These are phyloP conservation scores for Lipomyces chichibuensis DNA, from an alignment of 805 yeast genomes.

Conservation along the genomic window DNA sequence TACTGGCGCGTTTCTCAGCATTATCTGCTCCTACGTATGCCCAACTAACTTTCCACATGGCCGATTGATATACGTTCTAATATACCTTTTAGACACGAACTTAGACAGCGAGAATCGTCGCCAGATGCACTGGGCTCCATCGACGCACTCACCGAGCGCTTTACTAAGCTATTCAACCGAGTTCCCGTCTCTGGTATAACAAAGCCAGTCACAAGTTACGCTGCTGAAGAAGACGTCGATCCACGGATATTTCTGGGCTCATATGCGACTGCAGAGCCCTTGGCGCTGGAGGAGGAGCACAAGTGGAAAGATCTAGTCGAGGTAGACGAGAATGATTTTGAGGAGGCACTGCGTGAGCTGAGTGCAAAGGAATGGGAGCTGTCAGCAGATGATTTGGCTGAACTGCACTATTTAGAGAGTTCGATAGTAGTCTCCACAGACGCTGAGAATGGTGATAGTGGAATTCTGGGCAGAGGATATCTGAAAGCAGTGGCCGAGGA, in stretches of 20 bases:
- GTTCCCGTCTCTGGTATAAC: constrained; percentile 21
- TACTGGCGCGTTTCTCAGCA: constrained; percentile 11
- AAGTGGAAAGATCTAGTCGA: constrained; percentile 19
- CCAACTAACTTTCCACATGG: background rate
- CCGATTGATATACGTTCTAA: background rate
- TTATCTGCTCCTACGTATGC: constrained; percentile 26
- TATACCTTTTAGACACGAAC: background rate
- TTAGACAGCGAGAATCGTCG: constrained; percentile 13
- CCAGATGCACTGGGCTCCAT: constrained; percentile 30
- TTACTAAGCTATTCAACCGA: constrained; percentile 21
- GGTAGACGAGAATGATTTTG: constrained; percentile 29
- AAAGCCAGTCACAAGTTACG: background rate
- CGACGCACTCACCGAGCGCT: constrained; percentile 31
- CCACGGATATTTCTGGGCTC: constrained; percentile 13
- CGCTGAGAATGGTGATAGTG: constrained; percentile 8
- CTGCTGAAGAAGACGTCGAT: constrained; percentile 13
- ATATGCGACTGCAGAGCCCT: background rate
- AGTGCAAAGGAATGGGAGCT: constrained; percentile 30
- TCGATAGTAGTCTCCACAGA: constrained; percentile 18
- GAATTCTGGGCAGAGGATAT: constrained; percentile 17
- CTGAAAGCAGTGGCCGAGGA: constrained; percentile 22
- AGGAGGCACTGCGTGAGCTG: constrained; percentile 25
- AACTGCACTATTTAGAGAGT: constrained; percentile 24
- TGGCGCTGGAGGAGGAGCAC: constrained; percentile 3
- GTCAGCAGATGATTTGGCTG: constrained; percentile 28